Evolutionary conservation across 108 stramenopile species (phyloP), one percentile per base, ranked within the genome.

Genomic region (Parietichytrium sp.): DNA sequence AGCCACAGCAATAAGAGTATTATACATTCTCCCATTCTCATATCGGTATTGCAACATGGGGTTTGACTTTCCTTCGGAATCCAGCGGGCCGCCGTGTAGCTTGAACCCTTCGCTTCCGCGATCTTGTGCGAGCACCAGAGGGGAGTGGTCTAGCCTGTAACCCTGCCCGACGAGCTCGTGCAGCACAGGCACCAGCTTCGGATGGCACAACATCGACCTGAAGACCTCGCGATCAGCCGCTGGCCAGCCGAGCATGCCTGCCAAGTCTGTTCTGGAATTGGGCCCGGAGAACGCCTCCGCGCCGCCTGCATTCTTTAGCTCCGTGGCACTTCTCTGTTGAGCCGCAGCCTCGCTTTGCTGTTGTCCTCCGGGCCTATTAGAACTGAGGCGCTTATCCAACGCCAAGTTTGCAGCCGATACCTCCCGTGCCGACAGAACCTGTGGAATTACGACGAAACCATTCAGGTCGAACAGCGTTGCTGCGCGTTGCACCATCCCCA

Each of bases 131-230:
- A 96, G 48, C 4, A 93, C 88, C 51, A 96, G 89, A 4, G 95
- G 95, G 29, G 93, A 80, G 81, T 96, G 95, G 87, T 96, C 95
- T 88, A 96, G 88, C 52, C 94, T 86, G 87, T 96, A 96, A 18
- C 94, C 95, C 82, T 93, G 91, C 3, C 95, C 95, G 0, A 94
- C 79, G 48, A 96, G 87, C 27, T 90, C 93, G 82, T 94, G 91
- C 82, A 93, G 94, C 33, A 92, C 49, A 3, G 95, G 93, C 4
- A 94, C 90, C 29, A 96, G 85, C 26, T 89, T 85, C 0, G 95
- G 93, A 83, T 96, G 94, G 18, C 92, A 92, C 79, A 96, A 81
- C 48, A 96, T 91, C 4, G 81, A 85, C 80, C 91, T 88, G 88
- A 94, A 94, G 3, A 95, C 88, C 52, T 79, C 52, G n/a, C 91